Evolutionary conservation across 2,329 filamentous ascomycete species (phyloP).

Genomic region (Aspergillus novoparasiticus): DNA sequence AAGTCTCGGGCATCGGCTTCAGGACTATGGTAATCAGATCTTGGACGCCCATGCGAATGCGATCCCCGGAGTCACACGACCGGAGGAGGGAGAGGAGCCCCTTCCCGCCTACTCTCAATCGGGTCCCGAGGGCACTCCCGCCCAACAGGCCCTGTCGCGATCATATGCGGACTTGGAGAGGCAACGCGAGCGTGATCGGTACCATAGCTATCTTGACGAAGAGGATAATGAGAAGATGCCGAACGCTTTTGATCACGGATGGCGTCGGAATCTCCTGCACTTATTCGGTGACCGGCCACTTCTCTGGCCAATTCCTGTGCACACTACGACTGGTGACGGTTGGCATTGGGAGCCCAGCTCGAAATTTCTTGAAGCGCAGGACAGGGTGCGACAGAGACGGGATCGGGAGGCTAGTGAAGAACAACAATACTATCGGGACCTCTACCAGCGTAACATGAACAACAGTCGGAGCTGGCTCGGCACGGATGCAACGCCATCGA

Average conservation of each 20-base stretch:
- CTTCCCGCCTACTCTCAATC: constrained; percentile 38
- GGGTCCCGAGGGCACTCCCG: constrained; percentile 38
- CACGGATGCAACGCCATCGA: constrained; percentile 18
- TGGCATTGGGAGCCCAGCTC: constrained; percentile 90
- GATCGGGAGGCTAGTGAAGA: constrained; percentile 34
- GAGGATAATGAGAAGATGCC: constrained; percentile 84
- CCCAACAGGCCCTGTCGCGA: constrained; percentile 47
- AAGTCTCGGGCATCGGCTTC: constrained; percentile 48
- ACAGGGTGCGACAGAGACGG: constrained; percentile 31
- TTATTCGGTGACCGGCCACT: constrained; percentile 74
- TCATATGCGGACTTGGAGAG: constrained; percentile 62
- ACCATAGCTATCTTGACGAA: constrained; percentile 84
- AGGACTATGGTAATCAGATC: constrained; percentile 70
- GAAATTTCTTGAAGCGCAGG: constrained; percentile 70
- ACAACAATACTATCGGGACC: constrained; percentile 36
- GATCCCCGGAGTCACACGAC: constrained; percentile 75
- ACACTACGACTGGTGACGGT: constrained; percentile 85
- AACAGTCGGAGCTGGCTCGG: constrained; percentile 33
- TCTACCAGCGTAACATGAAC: constrained; percentile 38
- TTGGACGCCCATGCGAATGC: constrained; percentile 81
- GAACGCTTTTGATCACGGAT: constrained; percentile 90
- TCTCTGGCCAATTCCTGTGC: constrained; percentile 79
- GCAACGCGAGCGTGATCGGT: constrained; percentile 66
- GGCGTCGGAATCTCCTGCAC: constrained; percentile 75
- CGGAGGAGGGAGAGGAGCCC: constrained; percentile 74